Percentiles rank a stretch among this genome's conserved stretches.
Evolutionary conservation across 148 eudicot species (phyloP).

Genomic region (Oxyria digyna): DNA sequence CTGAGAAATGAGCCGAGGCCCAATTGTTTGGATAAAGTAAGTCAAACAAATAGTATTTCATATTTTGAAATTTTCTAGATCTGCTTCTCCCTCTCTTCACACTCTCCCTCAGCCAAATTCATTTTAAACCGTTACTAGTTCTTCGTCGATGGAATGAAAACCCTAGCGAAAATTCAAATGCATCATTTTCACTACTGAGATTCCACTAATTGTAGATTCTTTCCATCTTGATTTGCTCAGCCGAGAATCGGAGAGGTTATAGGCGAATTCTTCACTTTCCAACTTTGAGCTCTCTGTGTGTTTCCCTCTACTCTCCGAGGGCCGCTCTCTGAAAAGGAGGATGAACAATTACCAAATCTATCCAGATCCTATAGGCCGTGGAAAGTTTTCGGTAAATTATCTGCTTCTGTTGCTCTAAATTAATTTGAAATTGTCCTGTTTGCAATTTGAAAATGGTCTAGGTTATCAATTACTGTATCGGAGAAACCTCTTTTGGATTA

Average conservation of each 20-base stretch:
- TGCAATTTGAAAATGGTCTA: background rate
- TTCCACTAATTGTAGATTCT: background rate
- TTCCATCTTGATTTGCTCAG: background rate
- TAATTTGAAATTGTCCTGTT: background rate
- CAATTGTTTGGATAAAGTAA: no score
- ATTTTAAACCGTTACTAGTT: background rate
- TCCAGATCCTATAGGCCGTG: conserved; percentile 68
- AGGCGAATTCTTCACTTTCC: background rate
- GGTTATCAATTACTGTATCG: background rate
- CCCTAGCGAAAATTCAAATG: background rate
- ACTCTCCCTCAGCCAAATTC: background rate
- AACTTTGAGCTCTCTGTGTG: background rate
- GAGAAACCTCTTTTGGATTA: background rate
- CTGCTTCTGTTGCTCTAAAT: background rate
- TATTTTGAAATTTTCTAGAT: background rate
- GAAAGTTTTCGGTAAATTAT: conserved; percentile 60
- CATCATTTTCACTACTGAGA: background rate
- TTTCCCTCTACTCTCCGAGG: background rate
- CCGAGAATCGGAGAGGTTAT: background rate
- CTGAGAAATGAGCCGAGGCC: no score
- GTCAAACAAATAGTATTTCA: background rate
- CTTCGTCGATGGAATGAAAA: background rate
- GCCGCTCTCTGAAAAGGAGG: background rate
- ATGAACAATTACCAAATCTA: conserved; percentile 92
- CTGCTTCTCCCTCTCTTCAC: background rate